Base-by-base conservation (phyloP, 345 rosid species). In the Gossypium arboreum region DNA sequence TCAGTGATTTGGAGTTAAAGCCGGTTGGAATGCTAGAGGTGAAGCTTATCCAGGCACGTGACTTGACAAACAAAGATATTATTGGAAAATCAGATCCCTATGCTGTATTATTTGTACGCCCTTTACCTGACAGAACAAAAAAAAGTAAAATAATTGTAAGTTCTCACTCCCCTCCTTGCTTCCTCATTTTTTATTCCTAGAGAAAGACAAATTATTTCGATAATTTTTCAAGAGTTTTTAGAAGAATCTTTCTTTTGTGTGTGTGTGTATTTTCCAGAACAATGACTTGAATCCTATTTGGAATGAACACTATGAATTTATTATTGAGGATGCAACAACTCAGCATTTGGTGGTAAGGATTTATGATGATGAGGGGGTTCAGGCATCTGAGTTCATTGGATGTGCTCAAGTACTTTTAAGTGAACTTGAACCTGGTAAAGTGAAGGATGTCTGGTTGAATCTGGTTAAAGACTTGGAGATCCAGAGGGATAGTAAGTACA, bases 31-130 rank as follows among this genome's bases (percentile, higher is more conserved):
- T 71, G 39, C 77, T 95, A 82, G 98, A 93, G 84, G 99, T 91
- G 86, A 95, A 95, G 87, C 99, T 95, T 80, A 97, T 95, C 72
- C 99, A 95, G 82, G 99, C 98, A 29, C 92, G 86, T 84, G 85
- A 84, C 76, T 84, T 95, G 83, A 93, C 97, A 54, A 95, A 93
- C 85, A 95, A 95, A 85, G 99, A 95, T 77, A 34, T 95, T 15
- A 84, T 95, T 57, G 99, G 99, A 72, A 95, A 93, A 85, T 95
- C 99, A 9, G 99, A 95, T 84, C 99, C 99, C 70, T 95, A 83
- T 75, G 99, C 98, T 47, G 85, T 79, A 72, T 6, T 95, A 55
- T 90, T 79, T 58, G 81, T 93, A 75, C 94, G 99, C 54, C 99
- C 99, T 81, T 65, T 95, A 75, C 96, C 90, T 60, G 86, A 83